phyloP scores from a whole-genome alignment of 768 basidiomycete species.

The Mycena vitilis region DNA sequence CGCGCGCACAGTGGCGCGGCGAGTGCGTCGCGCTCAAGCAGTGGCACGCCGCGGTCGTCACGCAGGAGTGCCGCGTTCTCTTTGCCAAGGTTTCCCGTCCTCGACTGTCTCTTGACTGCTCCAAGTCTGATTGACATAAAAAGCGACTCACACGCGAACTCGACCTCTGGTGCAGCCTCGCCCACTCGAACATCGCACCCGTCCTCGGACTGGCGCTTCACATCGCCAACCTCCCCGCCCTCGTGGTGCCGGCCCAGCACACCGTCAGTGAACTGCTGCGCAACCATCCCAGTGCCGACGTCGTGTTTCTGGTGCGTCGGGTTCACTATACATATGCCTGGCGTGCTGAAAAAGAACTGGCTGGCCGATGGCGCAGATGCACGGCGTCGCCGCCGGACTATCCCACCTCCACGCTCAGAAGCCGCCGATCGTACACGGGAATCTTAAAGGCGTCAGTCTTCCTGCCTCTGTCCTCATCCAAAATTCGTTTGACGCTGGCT shows the following conservation, averaged over 20 bases:
- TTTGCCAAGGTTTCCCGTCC: slow-evolving; percentile 26
- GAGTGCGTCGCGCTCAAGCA: slow-evolving; percentile 26
- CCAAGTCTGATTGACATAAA: no score
- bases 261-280: slow-evolving; percentile 14
- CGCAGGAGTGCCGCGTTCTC: slow-evolving; percentile 6
- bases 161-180: slow-evolving; percentile 29
- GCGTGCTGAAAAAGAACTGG: no score
- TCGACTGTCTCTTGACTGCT: no score
- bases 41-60: slow-evolving; percentile 31
- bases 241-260: slow-evolving; percentile 23
- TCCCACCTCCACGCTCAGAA: slow-evolving; percentile 51
- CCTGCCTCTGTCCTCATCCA: neutral
- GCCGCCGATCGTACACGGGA: slow-evolving; percentile 56
- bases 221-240: slow-evolving; percentile 30
- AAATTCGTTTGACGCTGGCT: neutral
- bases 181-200: slow-evolving; percentile 32
- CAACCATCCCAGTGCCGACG: neutral
- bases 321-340: neutral
- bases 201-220: slow-evolving; percentile 29
- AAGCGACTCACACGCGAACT: slow-evolving; percentile 32
- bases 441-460: slow-evolving; percentile 54
- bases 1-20: slow-evolving; percentile 15
- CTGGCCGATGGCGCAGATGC: no score
- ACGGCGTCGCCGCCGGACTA: slow-evolving; percentile 50
- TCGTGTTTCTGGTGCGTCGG: slow-evolving; percentile 1